Conservation (phyloP, 345 rosid species). For the Toxicodendron radicans region DNA sequence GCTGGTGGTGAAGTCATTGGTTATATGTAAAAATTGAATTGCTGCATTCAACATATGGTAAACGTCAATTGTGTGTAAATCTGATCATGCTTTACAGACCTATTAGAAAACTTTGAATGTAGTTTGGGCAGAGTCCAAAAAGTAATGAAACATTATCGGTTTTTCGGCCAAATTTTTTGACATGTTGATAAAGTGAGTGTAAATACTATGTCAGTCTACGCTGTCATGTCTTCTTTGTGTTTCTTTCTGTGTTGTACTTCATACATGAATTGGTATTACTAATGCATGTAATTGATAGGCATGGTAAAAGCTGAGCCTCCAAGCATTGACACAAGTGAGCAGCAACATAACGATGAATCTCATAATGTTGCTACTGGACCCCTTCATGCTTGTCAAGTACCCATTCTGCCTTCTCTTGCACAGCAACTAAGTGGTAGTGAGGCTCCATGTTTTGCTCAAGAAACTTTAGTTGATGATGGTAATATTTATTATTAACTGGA, state of each 20-base stretch:
- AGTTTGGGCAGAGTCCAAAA: background rate
- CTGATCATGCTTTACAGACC: no score
- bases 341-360: background rate
- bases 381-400: background rate
- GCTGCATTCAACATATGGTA: no score
- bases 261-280: background rate
- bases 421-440: background rate
- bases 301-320: background rate
- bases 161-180: no score
- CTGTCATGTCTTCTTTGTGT: background rate
- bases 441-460: background rate
- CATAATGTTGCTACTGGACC: background rate
- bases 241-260: background rate
- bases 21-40: background rate
- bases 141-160: background rate
- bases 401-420: background rate
- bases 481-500: background rate
- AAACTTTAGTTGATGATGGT: background rate
- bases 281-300: background rate
- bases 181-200: background rate
- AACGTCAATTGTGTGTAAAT: no score
- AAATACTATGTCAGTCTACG: background rate
- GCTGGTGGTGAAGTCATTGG: no score
- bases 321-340: background rate
- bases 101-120: no score